Percentiles rank a stretch among this genome's conserved stretches.
phyloP scores from a whole-genome alignment of 305 asterid species.

The Euphrasia arctica region DNA sequence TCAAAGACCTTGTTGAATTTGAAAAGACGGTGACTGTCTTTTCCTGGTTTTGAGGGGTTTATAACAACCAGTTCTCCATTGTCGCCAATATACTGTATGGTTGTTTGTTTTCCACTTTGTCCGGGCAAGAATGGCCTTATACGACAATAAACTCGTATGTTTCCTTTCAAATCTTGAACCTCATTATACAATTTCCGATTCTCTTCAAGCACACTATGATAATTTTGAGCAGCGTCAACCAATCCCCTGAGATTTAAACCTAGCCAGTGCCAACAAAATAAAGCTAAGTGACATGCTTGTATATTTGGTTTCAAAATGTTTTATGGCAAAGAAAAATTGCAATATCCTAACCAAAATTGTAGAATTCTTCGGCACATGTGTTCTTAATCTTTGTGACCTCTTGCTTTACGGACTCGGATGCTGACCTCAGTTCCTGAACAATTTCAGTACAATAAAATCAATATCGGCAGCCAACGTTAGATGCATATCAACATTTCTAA shows the following conservation, averaged over 20 bases:
- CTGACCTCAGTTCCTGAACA: conserved; percentile 60
- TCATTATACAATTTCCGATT: conserved; percentile 86
- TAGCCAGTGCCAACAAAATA: conserved; percentile 30
- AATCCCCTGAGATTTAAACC: conserved; percentile 68
- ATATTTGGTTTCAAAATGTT: conserved; percentile 7
- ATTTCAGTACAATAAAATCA: conserved; percentile 12
- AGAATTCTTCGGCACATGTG: conserved; percentile 57
- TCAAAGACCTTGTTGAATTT: conserved; percentile 89
- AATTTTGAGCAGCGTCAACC: conserved; percentile 81
- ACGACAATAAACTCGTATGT: conserved; percentile 88
- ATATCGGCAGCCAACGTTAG: too few species aligned
- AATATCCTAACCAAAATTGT: conserved; percentile 54
- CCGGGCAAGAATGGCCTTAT: conserved; percentile 85
- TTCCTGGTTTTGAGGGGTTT: conserved; percentile 88
- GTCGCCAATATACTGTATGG: conserved; percentile 81
- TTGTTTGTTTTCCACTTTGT: conserved; percentile 64
- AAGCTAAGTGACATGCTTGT: conserved; percentile 21
- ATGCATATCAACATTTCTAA: conserved; percentile 21
- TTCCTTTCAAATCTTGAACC: conserved; percentile 98
- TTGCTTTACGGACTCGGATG: conserved; percentile 66
- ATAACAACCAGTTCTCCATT: conserved; percentile 79
- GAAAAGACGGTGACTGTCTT: conserved; percentile 80
- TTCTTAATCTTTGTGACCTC: conserved; percentile 61
- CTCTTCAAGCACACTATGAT: conserved; percentile 75
- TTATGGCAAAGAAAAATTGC: conserved; percentile 22